Base-by-base conservation (phyloP, 257 asterid genomes). In the Cynanchum wilfordii region DNA sequence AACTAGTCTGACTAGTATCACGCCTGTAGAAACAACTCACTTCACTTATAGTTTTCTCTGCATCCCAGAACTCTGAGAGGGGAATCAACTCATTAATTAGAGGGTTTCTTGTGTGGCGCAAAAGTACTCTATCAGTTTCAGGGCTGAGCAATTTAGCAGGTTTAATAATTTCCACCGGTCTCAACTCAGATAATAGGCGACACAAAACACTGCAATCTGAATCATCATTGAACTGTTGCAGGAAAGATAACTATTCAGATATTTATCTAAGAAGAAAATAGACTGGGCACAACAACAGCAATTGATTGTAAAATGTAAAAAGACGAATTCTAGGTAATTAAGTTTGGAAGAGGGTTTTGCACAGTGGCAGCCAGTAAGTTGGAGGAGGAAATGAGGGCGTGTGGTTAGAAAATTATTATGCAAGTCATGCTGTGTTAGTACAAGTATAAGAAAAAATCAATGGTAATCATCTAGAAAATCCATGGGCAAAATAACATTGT, bases 111-210 rank as follows among this genome's bases (percentile, higher is more conserved):
- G 99, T 91, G 75, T 94, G 90, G 70, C 92, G 83, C 70, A 80
- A 58, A 79, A 94, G 81, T 55, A 88, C 89, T 83, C 83, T 88
- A 85, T 94, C 99, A 5, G 99, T 88, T 76, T 90, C 96, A 51
- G 85, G 84, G 69, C 96, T 85, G 76, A 91, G 95, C 83, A 91
- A 79, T 87, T 91, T 89, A 68, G 96, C 89, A 55, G 99, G 99
- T 80, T 94, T 91, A 74, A 94, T 78, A 72, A 94, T 86, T 81
- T 94, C 99, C 71, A 94, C 97, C 1, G 99, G 99, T 77, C 99
- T 87, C 70, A 94, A 84, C 84, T 91, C 99, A 78, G 97, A 84
- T 76, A 94, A 84, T 75, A 94, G 84, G 82, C 90, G 88, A 85
- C 93, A 81, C 80, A 94, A 85, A 59, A 89, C 75, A 80, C 90